Conservation (phyloP, 2,329 filamentous ascomycete species). For the Zalaria obscura region DNA sequence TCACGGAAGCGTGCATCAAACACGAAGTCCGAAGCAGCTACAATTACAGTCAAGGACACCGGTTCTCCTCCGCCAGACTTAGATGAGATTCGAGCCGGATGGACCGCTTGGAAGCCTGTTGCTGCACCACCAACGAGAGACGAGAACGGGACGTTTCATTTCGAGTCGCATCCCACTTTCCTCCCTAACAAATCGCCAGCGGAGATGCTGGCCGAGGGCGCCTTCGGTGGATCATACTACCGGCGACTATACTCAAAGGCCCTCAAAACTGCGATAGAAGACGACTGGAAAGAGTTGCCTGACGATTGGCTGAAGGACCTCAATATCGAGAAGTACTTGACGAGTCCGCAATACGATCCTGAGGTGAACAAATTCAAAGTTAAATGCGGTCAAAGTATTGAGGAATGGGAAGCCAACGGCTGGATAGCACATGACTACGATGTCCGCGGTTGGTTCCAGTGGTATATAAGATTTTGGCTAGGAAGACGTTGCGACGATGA, state of each 20-base stretch:
- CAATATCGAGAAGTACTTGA: slow-evolving; percentile 25
- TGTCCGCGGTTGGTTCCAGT: slow-evolving; percentile 43
- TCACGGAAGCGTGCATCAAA: not conserved
- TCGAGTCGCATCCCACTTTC: slow-evolving; percentile 29
- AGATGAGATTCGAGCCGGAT: slow-evolving; percentile 20
- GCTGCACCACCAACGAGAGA: slow-evolving; percentile 28
- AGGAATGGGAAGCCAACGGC: slow-evolving; percentile 40
- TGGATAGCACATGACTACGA: slow-evolving; percentile 42
- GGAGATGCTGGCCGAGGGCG: slow-evolving; percentile 37
- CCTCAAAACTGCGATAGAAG: slow-evolving; percentile 26
- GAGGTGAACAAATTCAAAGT: slow-evolving; percentile 40
- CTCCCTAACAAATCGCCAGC: slow-evolving; percentile 39
- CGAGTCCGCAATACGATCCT: slow-evolving; percentile 27
- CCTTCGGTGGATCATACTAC: slow-evolving; percentile 39
- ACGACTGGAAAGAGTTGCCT: slow-evolving; percentile 35
- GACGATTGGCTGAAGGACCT: slow-evolving; percentile 28
- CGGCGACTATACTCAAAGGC: slow-evolving; percentile 31
- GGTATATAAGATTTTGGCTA: slow-evolving; percentile 39
- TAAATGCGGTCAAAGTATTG: slow-evolving; percentile 38
- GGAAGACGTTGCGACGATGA: slow-evolving; percentile 38
- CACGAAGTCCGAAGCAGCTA: not conserved
- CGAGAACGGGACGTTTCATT: slow-evolving; percentile 30
- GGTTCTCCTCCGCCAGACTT: slow-evolving; percentile 12
- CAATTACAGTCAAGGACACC: not conserved
- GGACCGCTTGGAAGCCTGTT: slow-evolving; percentile 29